phyloP scores from a whole-genome alignment of 441 rosid genomes.

The Gossypium davidsonii region DNA sequence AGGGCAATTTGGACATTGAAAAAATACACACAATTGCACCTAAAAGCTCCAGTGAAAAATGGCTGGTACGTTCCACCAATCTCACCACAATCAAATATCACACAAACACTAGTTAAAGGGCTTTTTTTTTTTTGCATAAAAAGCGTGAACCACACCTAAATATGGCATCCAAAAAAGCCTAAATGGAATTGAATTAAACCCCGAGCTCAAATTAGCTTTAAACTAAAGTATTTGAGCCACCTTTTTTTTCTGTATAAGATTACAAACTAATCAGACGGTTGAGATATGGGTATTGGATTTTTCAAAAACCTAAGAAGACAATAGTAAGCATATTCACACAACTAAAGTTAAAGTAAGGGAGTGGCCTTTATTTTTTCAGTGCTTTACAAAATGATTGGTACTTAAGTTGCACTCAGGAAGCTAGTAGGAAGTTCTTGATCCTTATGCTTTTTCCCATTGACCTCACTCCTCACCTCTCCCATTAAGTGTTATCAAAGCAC shows the following conservation, averaged over 20 bases:
- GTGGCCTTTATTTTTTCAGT: conserved; percentile 8
- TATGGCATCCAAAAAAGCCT: not conserved
- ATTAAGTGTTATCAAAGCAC: conserved; percentile 9
- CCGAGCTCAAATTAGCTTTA: not conserved
- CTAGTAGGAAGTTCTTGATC: conserved; percentile 15
- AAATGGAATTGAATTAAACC: not conserved
- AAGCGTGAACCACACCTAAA: too few species aligned
- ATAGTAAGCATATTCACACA: conserved; percentile 21
- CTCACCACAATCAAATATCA: too few species aligned
- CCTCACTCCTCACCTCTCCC: conserved; percentile 32
- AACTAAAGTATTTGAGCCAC: conserved; percentile 7
- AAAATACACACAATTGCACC: too few species aligned
- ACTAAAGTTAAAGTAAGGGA: conserved; percentile 15
- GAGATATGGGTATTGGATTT: conserved; percentile 7
- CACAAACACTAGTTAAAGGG: too few species aligned
- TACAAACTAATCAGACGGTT: conserved; percentile 4
- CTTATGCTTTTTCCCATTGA: conserved; percentile 27
- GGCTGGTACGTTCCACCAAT: too few species aligned
- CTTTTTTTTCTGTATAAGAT: not conserved
- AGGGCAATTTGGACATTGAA: too few species aligned
- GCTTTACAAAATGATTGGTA: conserved; percentile 22
- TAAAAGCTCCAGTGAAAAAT: too few species aligned
- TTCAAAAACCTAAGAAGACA: not conserved
- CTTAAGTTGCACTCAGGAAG: conserved; percentile 26
- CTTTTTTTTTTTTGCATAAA: too few species aligned